Conservation (phyloP, 176 grass and related monocot species). For the Dactylis glomerata region DNA sequence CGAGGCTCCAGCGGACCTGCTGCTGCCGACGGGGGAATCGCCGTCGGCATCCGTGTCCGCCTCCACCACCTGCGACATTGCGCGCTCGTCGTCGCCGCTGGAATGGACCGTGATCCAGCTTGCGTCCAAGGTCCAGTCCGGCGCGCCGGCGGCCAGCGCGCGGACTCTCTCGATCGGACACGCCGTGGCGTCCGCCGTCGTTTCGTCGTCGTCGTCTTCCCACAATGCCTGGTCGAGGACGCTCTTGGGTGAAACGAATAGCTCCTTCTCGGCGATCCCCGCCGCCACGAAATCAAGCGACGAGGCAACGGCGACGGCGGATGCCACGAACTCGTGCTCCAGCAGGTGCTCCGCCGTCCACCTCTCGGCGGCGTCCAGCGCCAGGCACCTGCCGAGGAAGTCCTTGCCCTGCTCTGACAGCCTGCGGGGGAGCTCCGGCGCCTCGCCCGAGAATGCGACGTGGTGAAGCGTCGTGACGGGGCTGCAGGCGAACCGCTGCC, state of each 20-base stretch:
- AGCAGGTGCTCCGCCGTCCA: constrained; percentile 53
- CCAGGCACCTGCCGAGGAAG: constrained; percentile 35
- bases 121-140: constrained; percentile 42
- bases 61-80: neutral
- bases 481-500: constrained; percentile 22
- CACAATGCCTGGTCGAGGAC: constrained; percentile 38
- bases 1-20: neutral
- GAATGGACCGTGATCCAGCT: constrained; percentile 37
- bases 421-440: constrained; percentile 13
- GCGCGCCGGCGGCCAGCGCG: constrained; percentile 8
- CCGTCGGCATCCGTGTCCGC: neutral
- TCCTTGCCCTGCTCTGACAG: constrained; percentile 36
- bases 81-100: neutral
- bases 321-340: constrained; percentile 27
- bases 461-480: constrained; percentile 40
- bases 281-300: neutral
- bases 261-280: neutral
- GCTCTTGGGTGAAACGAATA: constrained; percentile 45
- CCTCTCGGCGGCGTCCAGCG: constrained; percentile 23
- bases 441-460: constrained; percentile 38
- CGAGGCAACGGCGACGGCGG: neutral
- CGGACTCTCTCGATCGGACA: neutral
- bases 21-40: neutral
- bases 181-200: neutral
- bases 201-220: constrained; percentile 20